phyloP scores from a whole-genome alignment of 139 green algal species.

The Bryopsis sp. region DNA sequence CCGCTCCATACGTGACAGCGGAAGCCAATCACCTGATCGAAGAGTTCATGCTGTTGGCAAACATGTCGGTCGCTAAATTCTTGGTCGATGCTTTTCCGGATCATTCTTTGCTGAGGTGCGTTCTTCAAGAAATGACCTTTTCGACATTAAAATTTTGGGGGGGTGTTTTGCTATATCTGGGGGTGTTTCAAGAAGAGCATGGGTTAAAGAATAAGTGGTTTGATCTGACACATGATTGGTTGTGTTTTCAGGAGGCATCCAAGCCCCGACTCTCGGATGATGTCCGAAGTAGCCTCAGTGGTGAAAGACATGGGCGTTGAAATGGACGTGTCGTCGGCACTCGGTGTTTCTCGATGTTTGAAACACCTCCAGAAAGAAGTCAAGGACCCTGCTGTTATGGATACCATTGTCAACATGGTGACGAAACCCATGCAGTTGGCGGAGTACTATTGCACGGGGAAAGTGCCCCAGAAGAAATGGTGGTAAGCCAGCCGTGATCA shows the following conservation, averaged over 20 bases:
- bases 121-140: too few relatives aligned
- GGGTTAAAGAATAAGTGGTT: too few relatives aligned
- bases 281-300: conserved; percentile 40
- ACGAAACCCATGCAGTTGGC: conserved; percentile 90
- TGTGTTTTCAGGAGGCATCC: conserved; percentile 40
- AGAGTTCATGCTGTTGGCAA: conserved; percentile 98
- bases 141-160: too few relatives aligned
- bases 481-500: too few relatives aligned
- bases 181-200: too few relatives aligned
- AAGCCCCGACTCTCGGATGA: conserved; percentile 44
- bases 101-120: conserved; percentile 52
- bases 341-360: conserved; percentile 38
- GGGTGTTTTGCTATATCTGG: too few relatives aligned
- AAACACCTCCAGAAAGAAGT: conserved; percentile 23
- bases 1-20: conserved; percentile 35
- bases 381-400: conserved; percentile 25
- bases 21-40: conserved; percentile 90
- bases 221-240: too few relatives aligned
- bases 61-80: conserved; percentile 67
- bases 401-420: conserved; percentile 57
- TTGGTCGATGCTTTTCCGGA: conserved; percentile 63
- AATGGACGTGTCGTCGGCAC: conserved; percentile 44
- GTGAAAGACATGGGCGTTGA: conserved; percentile 32
- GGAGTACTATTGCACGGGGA: conserved; percentile 80
- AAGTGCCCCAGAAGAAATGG: conserved; percentile 21